Base-by-base conservation (phyloP, 2,329 filamentous ascomycete species). In the Aspergillus uvarum region DNA sequence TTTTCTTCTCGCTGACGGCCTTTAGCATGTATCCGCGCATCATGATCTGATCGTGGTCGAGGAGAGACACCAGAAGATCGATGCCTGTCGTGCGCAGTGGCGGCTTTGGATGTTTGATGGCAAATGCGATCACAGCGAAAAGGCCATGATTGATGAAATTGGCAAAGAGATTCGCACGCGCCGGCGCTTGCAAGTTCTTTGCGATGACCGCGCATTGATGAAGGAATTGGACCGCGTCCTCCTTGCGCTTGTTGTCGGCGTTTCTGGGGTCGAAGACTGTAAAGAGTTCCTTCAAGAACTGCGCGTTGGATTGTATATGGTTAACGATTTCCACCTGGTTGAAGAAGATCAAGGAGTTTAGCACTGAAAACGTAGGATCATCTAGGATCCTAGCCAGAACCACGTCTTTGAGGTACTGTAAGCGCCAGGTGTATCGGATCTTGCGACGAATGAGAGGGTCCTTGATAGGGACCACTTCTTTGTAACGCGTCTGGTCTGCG, bases 351-450 rank as follows among this genome's bases (percentile, higher is more conserved):
- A 98, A 85, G 54, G 92, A 96, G 78, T 98, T 99, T 65, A 99
- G 87, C 26, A 98, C 93, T 24, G 92, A 96, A 76, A 98, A 99
- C 21, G 95, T 99, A 53, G 94, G 94, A 74, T 99, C 95, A 77
- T 99, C 95, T 62, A 99, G 83, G 64, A 99, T 98, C 63, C 95
- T 87, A 31, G 95, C 95, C 48, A 99, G 84, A 1, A 98, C 94
- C n/a, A 99, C 95, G 70, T 99, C 95, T 76, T 98, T 99, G 57
- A 99, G 83, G 74, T 99, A 99, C 72, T 96, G 93, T 35, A 99
- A 80, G 44, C 95, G 90, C 79, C 97, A 97, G 1, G 95, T 98
- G 75, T 93, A 92, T 72, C 97, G 93, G 44, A 99, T 98, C 80
- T 98, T 98, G 69, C 86, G 88, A 67, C 89, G 87, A 64, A 97